A percentile compares a stretch with the other conserved stretches of the same genome.
phyloP scores from a whole-genome alignment of 2,329 filamentous ascomycete species.

The Arthrobotrys sphaeroides region DNA sequence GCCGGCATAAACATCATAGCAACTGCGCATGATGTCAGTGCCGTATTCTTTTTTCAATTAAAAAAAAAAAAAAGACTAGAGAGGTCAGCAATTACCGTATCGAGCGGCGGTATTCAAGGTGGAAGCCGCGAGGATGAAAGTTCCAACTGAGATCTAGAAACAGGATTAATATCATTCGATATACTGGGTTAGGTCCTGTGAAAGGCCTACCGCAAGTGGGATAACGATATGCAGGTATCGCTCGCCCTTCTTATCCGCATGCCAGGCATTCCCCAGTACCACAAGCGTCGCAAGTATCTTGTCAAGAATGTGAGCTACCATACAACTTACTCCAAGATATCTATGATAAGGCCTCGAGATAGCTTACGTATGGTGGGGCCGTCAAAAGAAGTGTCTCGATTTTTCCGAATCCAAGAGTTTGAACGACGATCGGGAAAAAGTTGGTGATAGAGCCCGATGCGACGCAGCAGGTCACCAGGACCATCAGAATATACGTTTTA shows the following conservation, averaged over 20 bases:
- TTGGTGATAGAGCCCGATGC: slow-evolving; percentile 71
- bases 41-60: background rate
- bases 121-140: slow-evolving; percentile 74
- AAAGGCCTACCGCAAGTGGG: slow-evolving; percentile 65
- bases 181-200: background rate
- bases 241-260: slow-evolving; percentile 76
- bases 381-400: slow-evolving; percentile 72
- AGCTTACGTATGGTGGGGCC: slow-evolving; percentile 70
- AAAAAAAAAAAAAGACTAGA: too few relatives aligned
- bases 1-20: slow-evolving; percentile 75
- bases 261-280: slow-evolving; percentile 73
- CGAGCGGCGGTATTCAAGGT: slow-evolving; percentile 71
- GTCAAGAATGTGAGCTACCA: slow-evolving; percentile 1
- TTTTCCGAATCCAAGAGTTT: slow-evolving; percentile 71
- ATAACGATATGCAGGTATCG: slow-evolving; percentile 74
- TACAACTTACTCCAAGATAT: background rate
- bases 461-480: slow-evolving; percentile 69
- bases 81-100: slow-evolving; percentile 64
- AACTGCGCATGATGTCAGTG: slow-evolving; percentile 59
- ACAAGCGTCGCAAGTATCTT: slow-evolving; percentile 68
- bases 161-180: background rate
- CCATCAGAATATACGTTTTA: slow-evolving; percentile 71
- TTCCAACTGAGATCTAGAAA: slow-evolving; percentile 66
- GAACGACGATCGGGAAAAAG: slow-evolving; percentile 74
- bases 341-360: background rate